A percentile compares a stretch with the other conserved stretches of the same genome.
Evolutionary conservation across 495 filamentous ascomycete genomes (phyloP).

Genomic region (Neurospora sp.): DNA sequence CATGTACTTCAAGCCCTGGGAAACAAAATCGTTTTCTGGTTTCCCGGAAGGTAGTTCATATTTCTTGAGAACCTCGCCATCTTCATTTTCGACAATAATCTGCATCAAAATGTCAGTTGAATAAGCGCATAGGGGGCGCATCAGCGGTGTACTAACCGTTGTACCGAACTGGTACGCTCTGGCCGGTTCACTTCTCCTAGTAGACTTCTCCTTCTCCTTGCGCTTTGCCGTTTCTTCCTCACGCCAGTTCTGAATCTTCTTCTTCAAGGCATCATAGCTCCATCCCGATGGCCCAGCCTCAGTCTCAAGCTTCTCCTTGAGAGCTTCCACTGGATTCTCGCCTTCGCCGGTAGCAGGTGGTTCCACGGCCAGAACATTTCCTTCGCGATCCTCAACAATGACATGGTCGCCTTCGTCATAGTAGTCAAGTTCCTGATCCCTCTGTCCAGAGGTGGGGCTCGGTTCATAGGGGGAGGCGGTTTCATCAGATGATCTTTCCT

Average conservation of each 20-base stretch:
- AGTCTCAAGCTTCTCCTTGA: conserved; percentile 35
- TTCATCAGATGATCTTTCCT: conserved; percentile 8
- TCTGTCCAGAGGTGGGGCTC: conserved; percentile 16
- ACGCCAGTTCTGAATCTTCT: conserved; percentile 42
- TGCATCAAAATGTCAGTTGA: conserved; percentile 20
- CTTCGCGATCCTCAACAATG: conserved; percentile 78
- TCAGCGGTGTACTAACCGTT: conserved; percentile 40
- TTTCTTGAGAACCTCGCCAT: conserved; percentile 95
- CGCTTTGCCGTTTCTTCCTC: conserved; percentile 49
- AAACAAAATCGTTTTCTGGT: conserved; percentile 28
- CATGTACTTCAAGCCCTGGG: conserved; percentile 35
- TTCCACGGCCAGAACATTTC: conserved; percentile 59
- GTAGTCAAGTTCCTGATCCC: conserved; percentile 43
- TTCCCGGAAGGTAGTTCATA: conserved; percentile 68
- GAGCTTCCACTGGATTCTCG: conserved; percentile 3
- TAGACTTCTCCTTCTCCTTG: conserved; percentile 42
- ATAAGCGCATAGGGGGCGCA: not conserved
- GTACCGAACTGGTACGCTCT: conserved; percentile 92
- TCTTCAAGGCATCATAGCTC: conserved; percentile 33
- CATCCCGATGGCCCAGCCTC: conserved; percentile 33
- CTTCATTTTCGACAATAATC: conserved; percentile 96
- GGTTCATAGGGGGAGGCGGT: conserved; percentile 16
- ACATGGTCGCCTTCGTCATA: conserved; percentile 79
- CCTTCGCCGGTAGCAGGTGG: conserved; percentile 2
- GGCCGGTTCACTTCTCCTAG: conserved; percentile 50